phyloP scores from a whole-genome alignment of 2,329 filamentous ascomycete species.

The Penicillium sp. region DNA sequence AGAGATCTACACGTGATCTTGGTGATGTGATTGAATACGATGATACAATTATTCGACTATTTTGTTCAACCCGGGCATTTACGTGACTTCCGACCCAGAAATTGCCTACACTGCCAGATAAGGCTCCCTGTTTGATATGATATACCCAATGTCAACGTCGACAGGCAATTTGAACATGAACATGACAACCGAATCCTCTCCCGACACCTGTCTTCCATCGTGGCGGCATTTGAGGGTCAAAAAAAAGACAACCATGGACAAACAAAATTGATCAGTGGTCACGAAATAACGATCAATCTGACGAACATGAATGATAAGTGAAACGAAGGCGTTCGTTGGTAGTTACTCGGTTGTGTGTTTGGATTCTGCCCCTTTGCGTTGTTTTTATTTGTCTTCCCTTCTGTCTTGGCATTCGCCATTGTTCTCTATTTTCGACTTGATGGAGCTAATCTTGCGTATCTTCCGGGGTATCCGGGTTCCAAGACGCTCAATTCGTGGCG shows the following conservation, averaged over 20 bases:
- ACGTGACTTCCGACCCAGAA: not conserved
- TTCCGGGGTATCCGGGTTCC: not conserved
- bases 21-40: not conserved
- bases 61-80: conserved; percentile 2
- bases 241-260: not conserved
- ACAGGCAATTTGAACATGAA: conserved; percentile 9
- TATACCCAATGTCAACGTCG: conserved; percentile 7
- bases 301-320: not conserved
- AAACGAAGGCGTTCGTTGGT: not conserved
- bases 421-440: not conserved
- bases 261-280: not conserved
- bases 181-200: conserved; percentile 5
- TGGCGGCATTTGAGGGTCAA: not conserved
- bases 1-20: not conserved
- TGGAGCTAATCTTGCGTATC: not conserved
- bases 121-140: conserved; percentile 3
- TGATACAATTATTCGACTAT: not conserved
- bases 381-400: not conserved
- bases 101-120: conserved; percentile 3
- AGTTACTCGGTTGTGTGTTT: not conserved
- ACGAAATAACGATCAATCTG: not conserved
- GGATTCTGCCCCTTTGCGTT: not conserved
- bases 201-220: not conserved
- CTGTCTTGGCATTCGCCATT: not conserved
- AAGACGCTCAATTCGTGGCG: not conserved